Evolutionary conservation across 2,329 filamentous ascomycete genomes (phyloP).

Genomic region (Talaromyces sp.): DNA sequence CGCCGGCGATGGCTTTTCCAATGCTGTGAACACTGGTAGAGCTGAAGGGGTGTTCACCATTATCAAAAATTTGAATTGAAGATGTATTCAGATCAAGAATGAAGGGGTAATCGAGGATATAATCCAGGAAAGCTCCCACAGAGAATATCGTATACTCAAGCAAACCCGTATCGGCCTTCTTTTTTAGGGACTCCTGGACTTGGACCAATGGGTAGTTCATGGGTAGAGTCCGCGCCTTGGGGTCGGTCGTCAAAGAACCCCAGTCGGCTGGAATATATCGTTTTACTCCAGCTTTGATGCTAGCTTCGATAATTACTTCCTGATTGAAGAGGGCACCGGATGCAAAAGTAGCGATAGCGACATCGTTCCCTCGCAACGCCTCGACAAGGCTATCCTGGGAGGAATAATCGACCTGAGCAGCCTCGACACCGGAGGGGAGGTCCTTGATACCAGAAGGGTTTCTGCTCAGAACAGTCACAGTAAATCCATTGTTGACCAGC

Average conservation of each 20-base stretch:
- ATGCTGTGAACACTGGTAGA: background rate
- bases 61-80: background rate
- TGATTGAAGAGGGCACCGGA: background rate
- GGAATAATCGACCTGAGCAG: conserved; percentile 2
- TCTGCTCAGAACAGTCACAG: background rate
- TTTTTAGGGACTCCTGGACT: no score
- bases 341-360: background rate
- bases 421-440: background rate
- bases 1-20: background rate
- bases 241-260: background rate
- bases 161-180: no score
- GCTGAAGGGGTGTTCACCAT: background rate
- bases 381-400: background rate
- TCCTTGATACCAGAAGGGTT: background rate
- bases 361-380: background rate
- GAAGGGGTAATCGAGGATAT: no score
- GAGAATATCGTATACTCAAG: no score
- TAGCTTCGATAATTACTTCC: background rate
- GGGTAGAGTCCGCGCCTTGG: background rate
- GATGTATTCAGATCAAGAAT: no score
- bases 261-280: background rate
- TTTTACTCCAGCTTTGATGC: background rate
- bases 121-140: no score
- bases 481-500: background rate
- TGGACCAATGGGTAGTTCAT: background rate